Evolutionary conservation across 2,329 filamentous ascomycete genomes (phyloP).

Genomic region (Chalaropsis ovoidea): DNA sequence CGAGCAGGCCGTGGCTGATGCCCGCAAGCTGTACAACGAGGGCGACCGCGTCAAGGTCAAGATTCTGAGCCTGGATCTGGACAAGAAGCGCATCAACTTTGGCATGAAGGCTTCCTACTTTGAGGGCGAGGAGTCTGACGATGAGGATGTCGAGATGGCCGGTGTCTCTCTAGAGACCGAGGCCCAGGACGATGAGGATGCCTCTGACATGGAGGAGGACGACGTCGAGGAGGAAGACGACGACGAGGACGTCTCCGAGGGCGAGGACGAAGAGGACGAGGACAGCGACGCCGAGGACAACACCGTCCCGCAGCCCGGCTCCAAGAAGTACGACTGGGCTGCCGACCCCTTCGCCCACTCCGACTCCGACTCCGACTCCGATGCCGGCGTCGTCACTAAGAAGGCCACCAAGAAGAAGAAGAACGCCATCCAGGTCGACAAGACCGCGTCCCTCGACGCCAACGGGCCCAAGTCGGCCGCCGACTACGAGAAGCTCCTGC

Average conservation of each 20-base stretch:
- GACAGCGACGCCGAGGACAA: slow-evolving; percentile 33
- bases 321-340: slow-evolving; percentile 83
- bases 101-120: slow-evolving; percentile 92
- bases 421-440: slow-evolving; percentile 69
- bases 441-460: slow-evolving; percentile 81
- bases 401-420: slow-evolving; percentile 52
- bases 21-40: slow-evolving; percentile 78
- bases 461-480: slow-evolving; percentile 80
- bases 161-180: slow-evolving; percentile 33
- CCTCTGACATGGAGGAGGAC: slow-evolving; percentile 36
- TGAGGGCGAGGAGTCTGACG: slow-evolving; percentile 45
- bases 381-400: slow-evolving; percentile 48
- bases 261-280: slow-evolving; percentile 32
- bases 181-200: slow-evolving; percentile 32
- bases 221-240: slow-evolving; percentile 35
- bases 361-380: slow-evolving; percentile 40
- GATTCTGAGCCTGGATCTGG: slow-evolving; percentile 64
- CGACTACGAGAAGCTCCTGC: slow-evolving; percentile 86
- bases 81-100: slow-evolving; percentile 73
- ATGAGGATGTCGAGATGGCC: slow-evolving; percentile 42
- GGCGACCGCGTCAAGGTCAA: slow-evolving; percentile 91
- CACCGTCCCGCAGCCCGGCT: slow-evolving; percentile 37
- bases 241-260: slow-evolving; percentile 30
- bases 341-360: slow-evolving; percentile 56
- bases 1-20: slow-evolving; percentile 68